phyloP scores from a whole-genome alignment of 2,329 filamentous ascomycete genomes.

The Talaromyces sp. region DNA sequence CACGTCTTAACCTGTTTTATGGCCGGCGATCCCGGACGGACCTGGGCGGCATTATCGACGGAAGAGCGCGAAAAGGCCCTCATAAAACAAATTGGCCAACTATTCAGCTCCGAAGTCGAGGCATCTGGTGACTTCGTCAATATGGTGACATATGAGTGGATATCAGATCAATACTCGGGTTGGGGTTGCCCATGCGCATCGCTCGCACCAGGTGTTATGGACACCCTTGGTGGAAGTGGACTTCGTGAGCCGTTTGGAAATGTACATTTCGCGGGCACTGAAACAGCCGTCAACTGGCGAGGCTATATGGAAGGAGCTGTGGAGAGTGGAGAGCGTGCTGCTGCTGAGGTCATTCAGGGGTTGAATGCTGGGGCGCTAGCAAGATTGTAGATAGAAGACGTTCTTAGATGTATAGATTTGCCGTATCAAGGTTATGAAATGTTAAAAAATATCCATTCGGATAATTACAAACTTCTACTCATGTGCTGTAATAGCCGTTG shows the following conservation, averaged over 20 bases:
- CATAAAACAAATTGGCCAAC: neutral
- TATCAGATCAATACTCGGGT: slow-evolving; percentile 38
- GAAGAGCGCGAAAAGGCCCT: slow-evolving; percentile 18
- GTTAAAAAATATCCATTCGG: neutral
- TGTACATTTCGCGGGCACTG: slow-evolving; percentile 55
- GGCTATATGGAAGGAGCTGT: slow-evolving; percentile 60
- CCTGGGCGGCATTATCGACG: slow-evolving; percentile 32
- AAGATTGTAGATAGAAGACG: neutral
- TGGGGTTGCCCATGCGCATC: slow-evolving; percentile 38
- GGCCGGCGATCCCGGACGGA: slow-evolving; percentile 25
- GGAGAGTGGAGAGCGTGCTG: slow-evolving; percentile 48
- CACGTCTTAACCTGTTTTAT: slow-evolving; percentile 43
- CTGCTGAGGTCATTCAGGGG: slow-evolving; percentile 42
- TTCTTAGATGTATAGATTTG: neutral
- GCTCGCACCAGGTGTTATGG: slow-evolving; percentile 39
- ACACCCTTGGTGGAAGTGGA: slow-evolving; percentile 24
- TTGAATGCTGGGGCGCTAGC: neutral
- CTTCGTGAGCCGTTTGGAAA: slow-evolving; percentile 38
- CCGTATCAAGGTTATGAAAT: neutral
- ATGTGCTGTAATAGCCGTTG: neutral
- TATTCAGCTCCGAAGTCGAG: neutral
- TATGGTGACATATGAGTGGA: slow-evolving; percentile 39
- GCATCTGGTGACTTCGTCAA: slow-evolving; percentile 19
- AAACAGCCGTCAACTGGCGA: slow-evolving; percentile 53
- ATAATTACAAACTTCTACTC: neutral